Conservation (phyloP, 2,329 filamentous ascomycete genomes). For the Penicillium capsulatum region DNA sequence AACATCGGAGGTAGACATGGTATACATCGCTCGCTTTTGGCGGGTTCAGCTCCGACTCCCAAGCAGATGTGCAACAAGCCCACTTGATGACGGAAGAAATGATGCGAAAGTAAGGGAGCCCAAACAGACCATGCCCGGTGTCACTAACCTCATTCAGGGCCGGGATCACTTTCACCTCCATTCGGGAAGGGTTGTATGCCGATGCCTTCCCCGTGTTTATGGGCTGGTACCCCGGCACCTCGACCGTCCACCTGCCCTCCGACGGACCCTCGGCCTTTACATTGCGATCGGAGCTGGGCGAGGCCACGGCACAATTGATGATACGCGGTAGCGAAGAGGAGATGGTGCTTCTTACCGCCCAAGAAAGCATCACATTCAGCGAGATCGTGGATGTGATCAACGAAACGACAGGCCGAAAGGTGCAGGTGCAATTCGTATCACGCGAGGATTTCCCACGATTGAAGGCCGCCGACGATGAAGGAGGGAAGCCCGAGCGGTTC, state of each 20-base stretch:
- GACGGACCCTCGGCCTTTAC: conserved; percentile 50
- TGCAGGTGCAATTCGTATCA: conserved; percentile 33
- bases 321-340: conserved; percentile 37
- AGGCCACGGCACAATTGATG: conserved; percentile 52
- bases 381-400: conserved; percentile 41
- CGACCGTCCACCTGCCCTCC: conserved; percentile 30
- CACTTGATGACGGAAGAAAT: conserved; percentile 57
- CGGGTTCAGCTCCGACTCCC: conserved; percentile 37
- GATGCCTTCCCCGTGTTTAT: conserved; percentile 60
- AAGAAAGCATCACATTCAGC: conserved; percentile 31
- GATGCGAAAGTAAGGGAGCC: conserved; percentile 37
- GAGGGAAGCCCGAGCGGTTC: conserved; percentile 38
- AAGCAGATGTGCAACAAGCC: conserved; percentile 55
- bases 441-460: conserved; percentile 34
- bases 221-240: conserved; percentile 38
- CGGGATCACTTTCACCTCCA: conserved; percentile 49
- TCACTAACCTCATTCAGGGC: conserved; percentile 22
- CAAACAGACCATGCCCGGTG: neutral
- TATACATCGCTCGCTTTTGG: conserved; percentile 60
- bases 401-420: conserved; percentile 30
- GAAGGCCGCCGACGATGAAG: conserved; percentile 31
- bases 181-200: conserved; percentile 57
- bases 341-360: conserved; percentile 39
- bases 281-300: conserved; percentile 52
- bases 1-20: conserved; percentile 50